Evolutionary conservation across 495 filamentous ascomycete species (phyloP).

Genomic region (Trichoderma orchidacearum): DNA sequence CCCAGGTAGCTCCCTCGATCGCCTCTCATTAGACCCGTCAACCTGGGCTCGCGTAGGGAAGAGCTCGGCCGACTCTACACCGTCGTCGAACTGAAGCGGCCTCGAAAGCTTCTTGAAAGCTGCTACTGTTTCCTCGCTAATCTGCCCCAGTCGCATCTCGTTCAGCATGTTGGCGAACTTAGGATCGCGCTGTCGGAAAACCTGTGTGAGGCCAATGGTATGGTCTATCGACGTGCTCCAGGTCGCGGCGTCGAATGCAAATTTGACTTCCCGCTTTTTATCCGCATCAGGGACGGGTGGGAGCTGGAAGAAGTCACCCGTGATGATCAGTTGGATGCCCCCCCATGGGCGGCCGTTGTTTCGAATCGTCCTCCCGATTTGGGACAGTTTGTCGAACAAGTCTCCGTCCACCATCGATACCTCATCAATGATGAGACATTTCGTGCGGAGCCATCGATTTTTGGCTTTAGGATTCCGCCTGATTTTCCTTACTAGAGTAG

Average conservation of each 20-base stretch:
- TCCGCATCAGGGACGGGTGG: conserved; percentile 74
- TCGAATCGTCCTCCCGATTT: conserved; percentile 63
- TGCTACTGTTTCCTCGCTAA: conserved; percentile 52
- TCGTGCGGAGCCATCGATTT: conserved; percentile 77
- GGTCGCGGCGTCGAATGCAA: conserved; percentile 80
- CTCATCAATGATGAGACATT: conserved; percentile 81
- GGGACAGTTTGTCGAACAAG: conserved; percentile 89
- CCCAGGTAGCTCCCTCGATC: conserved; percentile 62
- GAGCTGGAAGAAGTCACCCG: conserved; percentile 94
- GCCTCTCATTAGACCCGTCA: conserved; percentile 64
- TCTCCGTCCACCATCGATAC: conserved; percentile 98
- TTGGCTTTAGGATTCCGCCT: conserved; percentile 77
- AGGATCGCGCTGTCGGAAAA: conserved; percentile 92
- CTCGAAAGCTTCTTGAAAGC: conserved; percentile 61
- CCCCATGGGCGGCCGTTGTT: conserved; percentile 91
- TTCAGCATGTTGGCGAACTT: conserved; percentile 91
- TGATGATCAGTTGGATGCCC: conserved; percentile 90
- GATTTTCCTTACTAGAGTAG: conserved; percentile 82
- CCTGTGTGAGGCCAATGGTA: conserved; percentile 87
- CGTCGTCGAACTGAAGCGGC: conserved; percentile 56
- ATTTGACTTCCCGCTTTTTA: conserved; percentile 56
- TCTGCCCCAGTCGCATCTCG: conserved; percentile 83
- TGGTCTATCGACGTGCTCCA: conserved; percentile 91
- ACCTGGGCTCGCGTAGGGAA: conserved; percentile 89
- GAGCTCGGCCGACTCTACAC: conserved; percentile 81